phyloP scores from a whole-genome alignment of 768 basidiomycete genomes.

The Phaffia tasmanica region DNA sequence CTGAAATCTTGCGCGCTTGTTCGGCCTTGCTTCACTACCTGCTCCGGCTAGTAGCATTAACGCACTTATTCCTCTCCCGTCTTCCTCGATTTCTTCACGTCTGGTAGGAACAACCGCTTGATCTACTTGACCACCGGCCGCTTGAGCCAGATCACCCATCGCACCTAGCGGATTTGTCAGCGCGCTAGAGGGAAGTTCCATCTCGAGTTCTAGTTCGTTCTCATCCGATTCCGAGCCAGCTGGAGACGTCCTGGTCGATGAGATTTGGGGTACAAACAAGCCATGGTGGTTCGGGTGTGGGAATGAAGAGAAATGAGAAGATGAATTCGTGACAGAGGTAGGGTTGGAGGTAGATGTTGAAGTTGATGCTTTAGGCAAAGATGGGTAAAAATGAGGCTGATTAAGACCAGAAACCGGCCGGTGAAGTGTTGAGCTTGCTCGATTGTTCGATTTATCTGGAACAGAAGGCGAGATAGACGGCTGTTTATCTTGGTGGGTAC shows the following conservation, averaged over 20 bases:
- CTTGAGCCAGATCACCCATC: slow-evolving; percentile 53
- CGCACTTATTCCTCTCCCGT: slow-evolving; percentile 38
- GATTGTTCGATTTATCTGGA: too few relatives aligned
- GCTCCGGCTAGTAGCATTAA: slow-evolving; percentile 12
- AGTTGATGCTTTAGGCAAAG: neutral
- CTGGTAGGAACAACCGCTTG: slow-evolving; percentile 65
- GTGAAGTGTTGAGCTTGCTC: neutral
- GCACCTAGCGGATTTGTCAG: slow-evolving; percentile 37
- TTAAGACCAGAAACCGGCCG: neutral
- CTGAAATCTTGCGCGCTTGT: slow-evolving; percentile 8
- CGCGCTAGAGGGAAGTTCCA: slow-evolving; percentile 17
- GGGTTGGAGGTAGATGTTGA: slow-evolving; percentile 5
- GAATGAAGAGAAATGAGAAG: neutral
- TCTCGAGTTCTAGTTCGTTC: slow-evolving; percentile 7
- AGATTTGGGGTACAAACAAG: slow-evolving; percentile 9
- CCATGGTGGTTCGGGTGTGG: neutral
- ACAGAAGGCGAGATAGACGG: too few relatives aligned
- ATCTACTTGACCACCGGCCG: slow-evolving; percentile 38
- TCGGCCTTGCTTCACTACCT: neutral
- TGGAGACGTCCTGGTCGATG: slow-evolving; percentile 19
- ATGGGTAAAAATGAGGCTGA: neutral
- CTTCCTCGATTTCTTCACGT: slow-evolving; percentile 65
- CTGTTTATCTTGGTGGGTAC: too few relatives aligned
- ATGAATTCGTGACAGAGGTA: neutral
- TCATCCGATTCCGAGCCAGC: slow-evolving; percentile 17